These are phyloP conservation scores for Corymbia calophylla DNA, from an alignment of 441 rosid genomes.

Conservation along the genomic window DNA sequence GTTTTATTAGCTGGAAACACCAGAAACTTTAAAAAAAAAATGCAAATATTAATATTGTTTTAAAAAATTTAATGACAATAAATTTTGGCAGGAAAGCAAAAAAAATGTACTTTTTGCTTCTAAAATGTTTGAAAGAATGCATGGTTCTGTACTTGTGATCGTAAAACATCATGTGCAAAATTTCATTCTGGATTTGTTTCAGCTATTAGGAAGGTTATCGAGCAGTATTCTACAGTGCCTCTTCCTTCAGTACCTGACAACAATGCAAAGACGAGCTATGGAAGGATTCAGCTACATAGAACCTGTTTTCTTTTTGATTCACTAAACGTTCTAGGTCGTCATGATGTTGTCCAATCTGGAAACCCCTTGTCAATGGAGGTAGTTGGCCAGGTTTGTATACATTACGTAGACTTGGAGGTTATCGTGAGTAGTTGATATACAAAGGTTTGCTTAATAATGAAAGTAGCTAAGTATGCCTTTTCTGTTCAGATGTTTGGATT, in stretches of 20 bases:
- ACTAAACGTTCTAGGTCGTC: slow-evolving; percentile 31
- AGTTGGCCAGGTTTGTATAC: slow-evolving; percentile 56
- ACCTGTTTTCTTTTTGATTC: slow-evolving; percentile 50
- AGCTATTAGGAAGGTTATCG: slow-evolving; percentile 72
- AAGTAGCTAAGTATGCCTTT: not conserved
- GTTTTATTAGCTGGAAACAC: not conserved
- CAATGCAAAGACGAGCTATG: slow-evolving; percentile 49
- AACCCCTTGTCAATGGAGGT: slow-evolving; percentile 81
- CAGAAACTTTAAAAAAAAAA: not conserved
- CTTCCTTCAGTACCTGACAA: slow-evolving; percentile 44
- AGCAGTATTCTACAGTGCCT: slow-evolving; percentile 28
- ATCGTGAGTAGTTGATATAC: not conserved
- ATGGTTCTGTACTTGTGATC: not conserved
- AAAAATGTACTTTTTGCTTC: not conserved
- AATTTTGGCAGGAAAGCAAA: not conserved
- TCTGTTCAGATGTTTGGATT: slow-evolving; percentile 81
- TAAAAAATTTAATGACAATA: not conserved
- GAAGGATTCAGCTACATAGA: slow-evolving; percentile 52
- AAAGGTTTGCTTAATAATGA: not conserved
- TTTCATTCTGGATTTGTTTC: slow-evolving; percentile 7
- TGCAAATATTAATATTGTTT: not conserved
- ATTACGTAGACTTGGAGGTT: not conserved
- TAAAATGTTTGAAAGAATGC: not conserved
- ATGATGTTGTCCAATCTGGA: slow-evolving; percentile 32
- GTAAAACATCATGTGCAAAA: not conserved